Evolutionary conservation across 257 asterid species (phyloP), one percentile per base, ranked within the genome.

Genomic region (Scutellaria minor): DNA sequence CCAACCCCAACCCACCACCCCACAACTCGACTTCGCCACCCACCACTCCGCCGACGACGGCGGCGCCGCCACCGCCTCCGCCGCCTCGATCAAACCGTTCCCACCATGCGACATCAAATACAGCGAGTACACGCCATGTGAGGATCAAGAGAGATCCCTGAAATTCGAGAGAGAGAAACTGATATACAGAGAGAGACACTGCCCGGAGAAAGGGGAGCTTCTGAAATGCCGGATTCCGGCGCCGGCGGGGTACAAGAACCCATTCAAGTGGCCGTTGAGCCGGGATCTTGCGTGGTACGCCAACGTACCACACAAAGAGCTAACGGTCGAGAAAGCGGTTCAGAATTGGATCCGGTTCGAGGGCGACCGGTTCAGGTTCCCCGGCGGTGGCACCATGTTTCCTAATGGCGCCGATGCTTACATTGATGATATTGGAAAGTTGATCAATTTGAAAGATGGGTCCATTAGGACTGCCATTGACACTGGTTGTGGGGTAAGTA

Each of bases 381-480:
- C 98, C 10, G 98, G 98, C 42, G 98, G 98, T 3, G 98, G 98
- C 39, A 92, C 98, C 76, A 92, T 92, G 98, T 92, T 92, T 39
- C 96, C 94, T 1, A 84, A 86, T 60, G 98, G 98, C n/a, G 98
- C 98, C 7, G 90, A 80, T 68, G 90, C 96, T 1, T 92, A 89
- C 53, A 92, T 92, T 47, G 92, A 92, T 54, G 96, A 92, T 48
- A 85, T 92, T 65, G 96, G 89, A 5, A 85, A 88, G 73, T 61
- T 92, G 69, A 92, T 92, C 71, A 86, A 89, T 72, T 80, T 92
- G 69, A 85, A 77, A 66, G 96, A 89, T 59, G 98, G 98, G 35
- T 86, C 93, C 39, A 86, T 89, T 62, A 68, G 98, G 54, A 92
- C 98, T 1, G 96, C 98, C 85, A 86, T 92, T 61, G 98, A 92